A percentile compares a stretch with the other conserved stretches of the same genome.
These are phyloP conservation scores for Xylaria sp. DNA, from an alignment of 495 filamentous ascomycete genomes.

Conservation along the genomic window DNA sequence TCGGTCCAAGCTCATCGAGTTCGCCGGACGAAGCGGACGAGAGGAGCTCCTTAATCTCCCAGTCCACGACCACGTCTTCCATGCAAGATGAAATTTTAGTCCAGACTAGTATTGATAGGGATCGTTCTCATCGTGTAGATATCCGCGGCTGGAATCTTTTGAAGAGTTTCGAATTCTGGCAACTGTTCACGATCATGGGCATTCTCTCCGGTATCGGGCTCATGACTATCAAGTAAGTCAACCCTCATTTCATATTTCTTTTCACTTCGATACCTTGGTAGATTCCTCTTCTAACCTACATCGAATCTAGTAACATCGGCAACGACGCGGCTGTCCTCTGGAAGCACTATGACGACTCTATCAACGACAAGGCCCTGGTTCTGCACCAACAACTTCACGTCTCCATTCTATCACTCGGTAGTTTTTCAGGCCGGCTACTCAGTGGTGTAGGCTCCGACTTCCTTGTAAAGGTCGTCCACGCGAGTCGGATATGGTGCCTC, in stretches of 20 bases:
- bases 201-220: conserved; percentile 89
- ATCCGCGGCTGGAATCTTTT: conserved; percentile 85
- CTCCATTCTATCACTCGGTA: conserved; percentile 85
- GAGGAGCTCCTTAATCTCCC: conserved; percentile 81
- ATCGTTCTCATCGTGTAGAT: conserved; percentile 76
- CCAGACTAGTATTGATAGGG: conserved; percentile 62
- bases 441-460: conserved; percentile 91
- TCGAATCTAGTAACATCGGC: conserved; percentile 80
- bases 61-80: conserved; percentile 45
- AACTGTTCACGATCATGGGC: conserved; percentile 83
- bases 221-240: conserved; percentile 96
- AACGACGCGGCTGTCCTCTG: conserved; percentile 83
- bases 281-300: conserved; percentile 45
- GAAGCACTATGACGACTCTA: conserved; percentile 80
- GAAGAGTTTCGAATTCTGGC: conserved; percentile 83
- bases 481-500: conserved; percentile 89
- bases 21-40: conserved; percentile 65
- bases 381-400: conserved; percentile 90
- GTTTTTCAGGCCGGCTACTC: conserved; percentile 79
- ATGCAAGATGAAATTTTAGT: conserved; percentile 55
- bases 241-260: not conserved
- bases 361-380: conserved; percentile 75
- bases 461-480: conserved; percentile 77
- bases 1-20: conserved; percentile 40
- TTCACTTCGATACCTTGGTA: not conserved